Evolutionary conservation across 805 yeast species (phyloP).

Genomic region (Ascoidea rubescens): DNA sequence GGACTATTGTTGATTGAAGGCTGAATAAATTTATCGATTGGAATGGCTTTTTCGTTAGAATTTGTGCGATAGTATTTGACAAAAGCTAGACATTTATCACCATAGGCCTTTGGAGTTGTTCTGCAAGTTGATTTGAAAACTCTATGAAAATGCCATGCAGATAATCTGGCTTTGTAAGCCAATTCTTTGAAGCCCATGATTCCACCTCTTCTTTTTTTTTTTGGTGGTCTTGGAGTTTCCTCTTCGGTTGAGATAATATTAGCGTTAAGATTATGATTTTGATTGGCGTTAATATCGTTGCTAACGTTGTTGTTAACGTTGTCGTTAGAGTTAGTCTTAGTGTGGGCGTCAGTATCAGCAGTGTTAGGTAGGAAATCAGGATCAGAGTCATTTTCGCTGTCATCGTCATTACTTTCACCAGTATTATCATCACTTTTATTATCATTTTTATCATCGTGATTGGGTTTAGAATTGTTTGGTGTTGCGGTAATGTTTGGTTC

Average conservation of each 20-base stretch:
- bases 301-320: background rate
- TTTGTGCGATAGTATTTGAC: background rate
- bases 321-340: conserved; percentile 5
- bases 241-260: conserved; percentile 8
- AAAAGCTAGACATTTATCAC: conserved; percentile 58
- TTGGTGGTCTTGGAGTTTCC: conserved; percentile 13
- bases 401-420: conserved; percentile 13
- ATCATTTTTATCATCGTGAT: background rate
- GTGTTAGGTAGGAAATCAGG: background rate
- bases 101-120: conserved; percentile 78
- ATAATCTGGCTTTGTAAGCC: conserved; percentile 69
- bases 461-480: conserved; percentile 3
- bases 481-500: conserved; percentile 13
- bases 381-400: conserved; percentile 5
- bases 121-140: conserved; percentile 81
- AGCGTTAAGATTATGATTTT: conserved; percentile 14
- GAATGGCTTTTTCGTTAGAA: too few species aligned
- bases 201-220: conserved; percentile 59
- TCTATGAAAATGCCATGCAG: conserved; percentile 90
- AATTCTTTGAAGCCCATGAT: conserved; percentile 75
- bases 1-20: too few species aligned
- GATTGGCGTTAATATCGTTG: conserved; percentile 2
- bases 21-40: too few species aligned
- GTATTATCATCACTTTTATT: conserved; percentile 11
- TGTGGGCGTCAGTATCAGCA: conserved; percentile 12